Evolutionary conservation across 2,329 filamentous ascomycete genomes (phyloP), one percentile per base, ranked within the genome.

Genomic region (Nigrospora osmanthi): DNA sequence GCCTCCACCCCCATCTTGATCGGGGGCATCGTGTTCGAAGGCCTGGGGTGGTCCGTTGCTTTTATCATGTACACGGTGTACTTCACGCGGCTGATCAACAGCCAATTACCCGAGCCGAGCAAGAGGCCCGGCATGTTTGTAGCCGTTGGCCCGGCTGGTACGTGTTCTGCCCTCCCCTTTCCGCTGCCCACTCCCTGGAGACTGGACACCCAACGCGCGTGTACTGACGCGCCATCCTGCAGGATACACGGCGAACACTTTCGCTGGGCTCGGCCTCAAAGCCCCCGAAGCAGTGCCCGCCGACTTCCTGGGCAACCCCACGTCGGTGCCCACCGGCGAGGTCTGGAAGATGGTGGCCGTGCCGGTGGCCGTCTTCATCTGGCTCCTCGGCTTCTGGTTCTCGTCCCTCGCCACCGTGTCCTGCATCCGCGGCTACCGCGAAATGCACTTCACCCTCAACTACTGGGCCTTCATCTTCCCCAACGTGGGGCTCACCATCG

Each of bases 381-480:
- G 71, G 72, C 65, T 68, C 2, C 49, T 76, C 16, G 69, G 68
- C 17, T 60, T 74, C 44, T 76, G 71, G 71, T 75, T 76, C 59
- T 74, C 74, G 52, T 58, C 56, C 43, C 59, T 69, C 38, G 60
- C 60, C 11, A 48, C 57, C 10, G 54, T 67, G 28, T 63, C 64
- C 13, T 57, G 65, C 30, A 45, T 62, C 44, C 51, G 57, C 13
- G 60, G 66, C 31, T 43, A 57, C 9, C 57, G 62, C 11, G 59
- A 64, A 6, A 75, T 71, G 54, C 53, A 54, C 2, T 75, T 74
- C 55, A 67, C 69, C 13, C 57, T 74, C 15, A 35, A 23, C 35
- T 79, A 72, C 73, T 76, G 71, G 71, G 73, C 73, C 1, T 76
- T 79, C 58, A 68, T 80, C 35, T 69, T 80, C 54, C 76, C 77